Evolutionary conservation across 179 eudicot genomes (phyloP).

Genomic region (Sideroxylon spinosum): DNA sequence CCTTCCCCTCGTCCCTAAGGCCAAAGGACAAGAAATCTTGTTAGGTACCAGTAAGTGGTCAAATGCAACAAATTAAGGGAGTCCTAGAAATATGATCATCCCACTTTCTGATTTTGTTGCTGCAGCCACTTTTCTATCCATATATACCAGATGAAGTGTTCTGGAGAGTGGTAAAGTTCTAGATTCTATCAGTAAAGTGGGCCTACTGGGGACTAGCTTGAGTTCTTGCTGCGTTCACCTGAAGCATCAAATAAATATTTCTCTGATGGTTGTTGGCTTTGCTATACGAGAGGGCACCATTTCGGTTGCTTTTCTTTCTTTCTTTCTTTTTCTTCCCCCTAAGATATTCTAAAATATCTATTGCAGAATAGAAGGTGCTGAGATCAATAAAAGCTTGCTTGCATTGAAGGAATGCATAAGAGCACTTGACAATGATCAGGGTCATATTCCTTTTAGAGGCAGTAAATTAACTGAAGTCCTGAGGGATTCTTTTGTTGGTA

Average conservation of each 20-base stretch:
- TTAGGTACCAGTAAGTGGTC: neutral
- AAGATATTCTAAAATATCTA: neutral
- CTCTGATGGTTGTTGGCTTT: neutral
- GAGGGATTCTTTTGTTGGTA: constrained; percentile 94
- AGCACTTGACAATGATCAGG: constrained; percentile 97
- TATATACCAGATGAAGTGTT: neutral
- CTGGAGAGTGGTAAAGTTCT: neutral
- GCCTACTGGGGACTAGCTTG: neutral
- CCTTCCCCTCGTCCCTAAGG: neutral
- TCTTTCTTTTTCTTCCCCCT: neutral
- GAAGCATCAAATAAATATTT: neutral
- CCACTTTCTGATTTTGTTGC: neutral
- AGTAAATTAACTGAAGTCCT: constrained; percentile 96
- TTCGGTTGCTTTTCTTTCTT: neutral
- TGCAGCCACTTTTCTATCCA: too few species aligned
- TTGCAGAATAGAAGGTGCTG: constrained; percentile 97
- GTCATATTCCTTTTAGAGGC: constrained; percentile 95
- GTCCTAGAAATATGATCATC: neutral
- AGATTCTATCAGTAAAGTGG: neutral
- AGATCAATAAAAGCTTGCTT: constrained; percentile 94
- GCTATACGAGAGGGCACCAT: neutral
- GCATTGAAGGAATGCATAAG: constrained; percentile 96
- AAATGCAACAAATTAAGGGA: neutral
- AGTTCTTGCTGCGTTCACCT: neutral
- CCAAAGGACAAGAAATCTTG: neutral